Base-by-base conservation (phyloP, 2,329 filamentous ascomycete species). In the Clonostachys rosea region DNA sequence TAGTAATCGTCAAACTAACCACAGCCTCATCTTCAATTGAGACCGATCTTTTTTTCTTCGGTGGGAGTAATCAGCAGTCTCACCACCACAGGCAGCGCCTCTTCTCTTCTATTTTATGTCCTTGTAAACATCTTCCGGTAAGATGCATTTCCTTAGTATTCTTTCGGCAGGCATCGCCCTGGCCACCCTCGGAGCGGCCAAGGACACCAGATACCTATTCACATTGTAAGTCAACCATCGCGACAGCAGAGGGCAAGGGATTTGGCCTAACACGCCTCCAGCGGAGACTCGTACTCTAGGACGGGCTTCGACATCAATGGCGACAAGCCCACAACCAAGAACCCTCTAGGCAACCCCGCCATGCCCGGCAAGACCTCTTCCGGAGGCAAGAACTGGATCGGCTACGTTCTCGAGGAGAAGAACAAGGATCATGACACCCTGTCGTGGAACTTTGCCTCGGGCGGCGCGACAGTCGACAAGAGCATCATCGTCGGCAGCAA, bases 331-430 rank as follows among this genome's bases (percentile, higher is more conserved):
- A 75, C 69, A 8, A 52, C 67, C 3, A 59, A 66, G 1, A 83
- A 84, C 52, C 81, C 82, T 0, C 67, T 86, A 40, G 83, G 83
- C 1, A 87, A 87, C 54, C 83, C 83, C 0, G 51, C 67, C 1
- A 79, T 77, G 51, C 76, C 74, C 0, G 72, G 75, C 20, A 73
- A 62, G 52, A 78, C 76, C 18, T 69, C 73, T 1, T 64, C 70
- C 6, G 73, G 73, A 17, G 76, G 76, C 13, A 58, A 66, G 18
- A 78, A 79, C 54, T 79, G 75, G 75, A 65, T 78, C 35, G 76
- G 70, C 41, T 73, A 67, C 49, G 60, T 79, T 5, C 73, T 73
- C 4, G 64, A 68, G 44, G 67, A 75, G 52, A 79, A 79, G 54
- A 59, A 57, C 3, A 30, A 30, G 24, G 24, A 30, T 3, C 73